A percentile compares a stretch with the other conserved stretches of the same genome.
phyloP scores from a whole-genome alignment of 2,329 filamentous ascomycete species.

The Fusarium veterinarium region DNA sequence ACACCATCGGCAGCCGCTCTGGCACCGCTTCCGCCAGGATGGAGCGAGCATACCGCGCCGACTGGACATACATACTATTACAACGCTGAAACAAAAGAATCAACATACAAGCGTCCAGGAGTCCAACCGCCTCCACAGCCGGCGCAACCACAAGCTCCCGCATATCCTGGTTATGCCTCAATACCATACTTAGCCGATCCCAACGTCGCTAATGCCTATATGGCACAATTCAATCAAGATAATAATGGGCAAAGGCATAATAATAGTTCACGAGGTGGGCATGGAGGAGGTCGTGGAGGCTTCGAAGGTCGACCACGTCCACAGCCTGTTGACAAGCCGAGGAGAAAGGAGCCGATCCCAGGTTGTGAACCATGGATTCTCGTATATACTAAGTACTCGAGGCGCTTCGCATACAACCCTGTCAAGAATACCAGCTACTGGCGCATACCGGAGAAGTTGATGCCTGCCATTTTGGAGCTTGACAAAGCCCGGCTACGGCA shows the following conservation, averaged over 20 bases:
- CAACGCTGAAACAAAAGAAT: conserved; percentile 82
- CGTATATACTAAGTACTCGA: conserved; percentile 90
- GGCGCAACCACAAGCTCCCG: conserved; percentile 48
- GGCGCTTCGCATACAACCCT: conserved; percentile 91
- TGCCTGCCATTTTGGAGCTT: conserved; percentile 78
- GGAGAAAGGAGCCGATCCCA: conserved; percentile 81
- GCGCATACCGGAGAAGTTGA: conserved; percentile 90
- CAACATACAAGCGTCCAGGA: conserved; percentile 85
- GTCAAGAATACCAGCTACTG: conserved; percentile 91
- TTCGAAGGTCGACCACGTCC: conserved; percentile 70
- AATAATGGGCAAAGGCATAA: conserved; percentile 49
- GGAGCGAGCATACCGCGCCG: conserved; percentile 94
- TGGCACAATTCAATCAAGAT: conserved; percentile 64
- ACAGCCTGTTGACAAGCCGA: conserved; percentile 83
- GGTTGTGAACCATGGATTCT: conserved; percentile 88
- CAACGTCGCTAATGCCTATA: conserved; percentile 68
- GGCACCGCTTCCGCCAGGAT: conserved; percentile 78
- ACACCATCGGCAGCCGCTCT: conserved; percentile 62
- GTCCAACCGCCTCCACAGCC: conserved; percentile 37
- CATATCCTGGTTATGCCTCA: conserved; percentile 43
- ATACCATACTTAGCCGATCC: conserved; percentile 63
- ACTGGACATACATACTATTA: conserved; percentile 91
- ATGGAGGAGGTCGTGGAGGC: conserved; percentile 56
- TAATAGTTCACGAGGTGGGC: conserved; percentile 47
- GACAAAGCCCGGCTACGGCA: conserved; percentile 78